phyloP scores from a whole-genome alignment of 1,139 yeast genomes.

The Candida frijolesensis region DNA sequence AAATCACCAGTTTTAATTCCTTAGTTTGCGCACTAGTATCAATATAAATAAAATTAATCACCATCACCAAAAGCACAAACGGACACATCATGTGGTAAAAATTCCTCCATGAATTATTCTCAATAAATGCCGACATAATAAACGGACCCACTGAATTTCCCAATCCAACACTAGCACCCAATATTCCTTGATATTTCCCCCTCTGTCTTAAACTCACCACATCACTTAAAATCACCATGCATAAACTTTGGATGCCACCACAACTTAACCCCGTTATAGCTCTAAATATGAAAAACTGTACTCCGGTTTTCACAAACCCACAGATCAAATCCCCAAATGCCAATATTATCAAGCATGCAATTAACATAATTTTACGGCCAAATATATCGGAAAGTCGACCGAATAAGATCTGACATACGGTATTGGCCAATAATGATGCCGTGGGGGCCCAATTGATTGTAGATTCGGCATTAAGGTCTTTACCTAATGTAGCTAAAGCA shows the following conservation, averaged over 20 bases:
- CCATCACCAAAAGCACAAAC: constrained; percentile 29
- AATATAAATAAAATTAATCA: constrained; percentile 26
- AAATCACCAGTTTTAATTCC: constrained; percentile 26
- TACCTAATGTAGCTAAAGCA: constrained; percentile 42
- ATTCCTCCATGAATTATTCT: constrained; percentile 49
- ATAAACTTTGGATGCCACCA: constrained; percentile 46
- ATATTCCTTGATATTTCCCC: constrained; percentile 47
- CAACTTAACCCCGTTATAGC: constrained; percentile 48
- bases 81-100: constrained; percentile 50
- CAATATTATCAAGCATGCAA: constrained; percentile 34
- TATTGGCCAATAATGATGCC: constrained; percentile 46
- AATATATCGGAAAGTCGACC: constrained; percentile 47
- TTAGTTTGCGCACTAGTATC: constrained; percentile 23
- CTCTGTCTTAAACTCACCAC: constrained; percentile 43
- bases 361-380: constrained; percentile 43
- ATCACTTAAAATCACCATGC: constrained; percentile 48
- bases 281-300: constrained; percentile 42
- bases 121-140: constrained; percentile 51
- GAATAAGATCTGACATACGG: constrained; percentile 44
- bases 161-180: constrained; percentile 53
- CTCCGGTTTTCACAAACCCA: constrained; percentile 40
- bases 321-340: constrained; percentile 43
- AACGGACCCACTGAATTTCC: constrained; percentile 61
- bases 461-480: constrained; percentile 36
- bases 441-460: constrained; percentile 53